Evolutionary conservation across 176 grass and related monocot genomes (phyloP), one percentile per base, ranked within the genome.

Genomic region (Musa schizocarpa): DNA sequence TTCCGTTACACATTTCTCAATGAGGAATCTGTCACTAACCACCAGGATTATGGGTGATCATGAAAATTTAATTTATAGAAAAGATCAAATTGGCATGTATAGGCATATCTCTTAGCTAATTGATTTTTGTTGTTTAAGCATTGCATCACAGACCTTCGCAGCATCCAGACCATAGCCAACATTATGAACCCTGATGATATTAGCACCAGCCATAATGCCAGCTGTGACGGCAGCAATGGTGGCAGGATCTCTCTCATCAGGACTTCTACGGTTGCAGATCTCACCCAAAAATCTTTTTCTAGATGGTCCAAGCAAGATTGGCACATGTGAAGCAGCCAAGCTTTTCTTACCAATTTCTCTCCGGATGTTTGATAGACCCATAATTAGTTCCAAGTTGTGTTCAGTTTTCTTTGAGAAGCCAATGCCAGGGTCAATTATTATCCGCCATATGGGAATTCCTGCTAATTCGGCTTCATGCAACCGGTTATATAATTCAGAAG

Each of bases 371-470:
- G 79, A 2, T 74, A 97, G 73, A 16, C 88, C 90, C 21, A 54
- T 73, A 24, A 87, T 85, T 52, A 89, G n/a, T 87, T 85, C 72
- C 74, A 85, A 64, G 76, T 91, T 90, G 14, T 97, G 88, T 21
- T 50, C 54, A 9, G 68, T 25, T 17, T 86, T 80, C 84, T 97
- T 91, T 58, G 94, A 97, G 78, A 97, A 97, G 3, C 90, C 88
- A 72, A 97, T 83, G 54, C 94, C 94, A 11, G 94, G 94, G 76
- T 97, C 94, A 80, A 92, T 34, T 54, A 93, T 80, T 64, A 97
- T 87, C 80, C 94, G 85, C 90, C 94, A 97, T 77, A 93, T 73
- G 0, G 94, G 90, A 77, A 97, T 89, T 9, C 87, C 90, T 54
- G 81, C 83, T 50, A 88, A 51, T 54, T 93, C 94, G 8, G 88